Evolutionary conservation across 352 stramenopile genomes (phyloP).

Genomic region (Pythium chondricola): DNA sequence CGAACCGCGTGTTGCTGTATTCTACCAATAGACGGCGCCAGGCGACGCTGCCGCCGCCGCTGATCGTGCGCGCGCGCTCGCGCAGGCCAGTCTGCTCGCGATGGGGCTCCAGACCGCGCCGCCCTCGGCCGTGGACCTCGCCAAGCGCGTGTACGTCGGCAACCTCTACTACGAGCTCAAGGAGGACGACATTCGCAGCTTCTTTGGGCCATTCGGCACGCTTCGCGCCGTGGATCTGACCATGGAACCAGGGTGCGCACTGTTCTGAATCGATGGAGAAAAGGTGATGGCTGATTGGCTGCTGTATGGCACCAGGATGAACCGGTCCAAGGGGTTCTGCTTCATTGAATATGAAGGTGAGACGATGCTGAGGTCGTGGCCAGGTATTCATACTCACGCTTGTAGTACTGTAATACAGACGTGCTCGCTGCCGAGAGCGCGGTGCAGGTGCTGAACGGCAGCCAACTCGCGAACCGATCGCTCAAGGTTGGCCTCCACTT

Average conservation of each 20-base stretch:
- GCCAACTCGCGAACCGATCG: constrained; percentile 45
- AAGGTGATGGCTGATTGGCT: not conserved
- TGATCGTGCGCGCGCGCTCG: constrained; percentile 49
- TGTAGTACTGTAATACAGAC: constrained; percentile 21
- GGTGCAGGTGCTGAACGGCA: constrained; percentile 72
- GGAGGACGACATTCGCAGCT: constrained; percentile 64
- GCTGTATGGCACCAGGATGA: constrained; percentile 23
- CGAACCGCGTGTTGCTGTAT: constrained; percentile 20
- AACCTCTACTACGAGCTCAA: constrained; percentile 83
- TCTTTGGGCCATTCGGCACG: constrained; percentile 57
- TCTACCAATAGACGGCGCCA: constrained; percentile 28
- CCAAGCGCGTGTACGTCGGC: constrained; percentile 66
- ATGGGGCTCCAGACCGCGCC: constrained; percentile 43
- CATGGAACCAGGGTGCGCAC: constrained; percentile 57
- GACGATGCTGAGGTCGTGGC: not conserved
- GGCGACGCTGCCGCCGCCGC: constrained; percentile 46
- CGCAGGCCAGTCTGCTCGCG: constrained; percentile 64
- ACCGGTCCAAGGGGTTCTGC: constrained; percentile 73
- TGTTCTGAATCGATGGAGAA: not conserved
- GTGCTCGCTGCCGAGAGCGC: constrained; percentile 72
- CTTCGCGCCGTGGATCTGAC: constrained; percentile 75
- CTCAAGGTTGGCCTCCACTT: constrained; percentile 34
- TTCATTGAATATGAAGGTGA: constrained; percentile 73
- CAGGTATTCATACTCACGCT: not conserved
- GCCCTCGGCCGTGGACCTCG: constrained; percentile 53